Conservation (phyloP, 139 green algal genomes). For the Micractinium conductrix region DNA sequence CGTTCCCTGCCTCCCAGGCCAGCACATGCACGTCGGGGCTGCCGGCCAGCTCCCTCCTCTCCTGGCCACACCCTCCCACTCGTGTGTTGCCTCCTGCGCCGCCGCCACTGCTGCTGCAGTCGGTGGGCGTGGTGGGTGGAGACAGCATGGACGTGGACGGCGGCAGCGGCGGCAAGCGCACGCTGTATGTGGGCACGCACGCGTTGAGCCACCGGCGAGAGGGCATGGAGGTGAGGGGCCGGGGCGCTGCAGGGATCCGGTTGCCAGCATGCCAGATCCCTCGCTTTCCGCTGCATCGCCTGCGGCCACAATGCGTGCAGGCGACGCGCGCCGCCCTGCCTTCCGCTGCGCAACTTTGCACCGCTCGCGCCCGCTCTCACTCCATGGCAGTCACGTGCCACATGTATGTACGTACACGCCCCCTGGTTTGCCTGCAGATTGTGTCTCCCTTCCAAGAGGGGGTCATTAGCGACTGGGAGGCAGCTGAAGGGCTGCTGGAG, state of each 20-base stretch:
- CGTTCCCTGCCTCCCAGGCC: not conserved
- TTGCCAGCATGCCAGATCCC: too few species aligned
- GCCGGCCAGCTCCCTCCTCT: too few species aligned
- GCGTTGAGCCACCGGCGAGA: slow-evolving; percentile 62
- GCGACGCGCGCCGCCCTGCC: too few species aligned
- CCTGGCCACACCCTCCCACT: too few species aligned
- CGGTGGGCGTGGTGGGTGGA: slow-evolving; percentile 19
- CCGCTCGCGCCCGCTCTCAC: too few species aligned
- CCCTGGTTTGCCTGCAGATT: too few species aligned
- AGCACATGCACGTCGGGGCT: too few species aligned
- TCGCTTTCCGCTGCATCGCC: too few species aligned
- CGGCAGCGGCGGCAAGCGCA: slow-evolving; percentile 3
- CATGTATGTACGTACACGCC: too few species aligned
- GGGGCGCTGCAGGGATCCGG: not conserved
- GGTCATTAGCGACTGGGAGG: slow-evolving; percentile 69
- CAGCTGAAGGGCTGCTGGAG: slow-evolving; percentile 65
- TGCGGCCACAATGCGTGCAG: not conserved
- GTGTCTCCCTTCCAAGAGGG: slow-evolving; percentile 60
- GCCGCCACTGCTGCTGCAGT: slow-evolving; percentile 15
- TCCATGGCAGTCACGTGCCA: too few species aligned
- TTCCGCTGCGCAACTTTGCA: not conserved
- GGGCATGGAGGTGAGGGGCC: slow-evolving; percentile 65
- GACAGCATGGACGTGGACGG: slow-evolving; percentile 52
- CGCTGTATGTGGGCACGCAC: slow-evolving; percentile 57
- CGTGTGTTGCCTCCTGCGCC: too few species aligned